Base-by-base conservation (phyloP, 148 eudicot genomes). In the Amaranthus cruentus region DNA sequence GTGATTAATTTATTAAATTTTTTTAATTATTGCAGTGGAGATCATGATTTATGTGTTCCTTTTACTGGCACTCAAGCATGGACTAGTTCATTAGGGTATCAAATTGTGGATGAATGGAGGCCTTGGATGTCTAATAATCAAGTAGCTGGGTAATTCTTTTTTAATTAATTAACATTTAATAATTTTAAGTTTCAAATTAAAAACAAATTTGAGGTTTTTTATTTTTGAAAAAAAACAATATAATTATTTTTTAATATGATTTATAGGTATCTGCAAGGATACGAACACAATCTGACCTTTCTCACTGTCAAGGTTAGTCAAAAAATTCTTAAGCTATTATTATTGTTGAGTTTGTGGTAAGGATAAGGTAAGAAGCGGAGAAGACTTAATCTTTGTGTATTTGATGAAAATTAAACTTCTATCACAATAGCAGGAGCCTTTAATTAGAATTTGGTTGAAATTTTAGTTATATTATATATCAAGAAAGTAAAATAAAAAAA, bases 11-110 rank as follows among this genome's bases (percentile, higher is more conserved):
- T 28, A 28, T 28, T 28, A 28, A 28, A 28, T 28, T 52, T 5
- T 53, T 62, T 9, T 38, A 47, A 46, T 46, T 4, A 18, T 48
- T 49, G 77, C 92, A 95, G 99, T 54, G 99, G 99, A 44, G 99
- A 95, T 69, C 97, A 95, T 80, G 99, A 95, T 81, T 86, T 95
- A 94, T 90, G 97, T 72, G 99, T 95, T 51, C 99, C 99, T 6
- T 95, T 55, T 73, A 95, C 97, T 28, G 99, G 99, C 13, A 91
- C 88, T 63, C 87, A 92, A 87, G 96, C 97, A 63, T 95, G 99
- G 99, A 90, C 96, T 46, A 86, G 92, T 71, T 88, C 97, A 51
- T 38, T 95, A 42, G 99, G 99, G 15, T 95, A 92, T 69, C 81
- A 85, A 71, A 73, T 83, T 55, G 60, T 87, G 38, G 97, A 90